These are phyloP conservation scores for Cladobotryum protrusum DNA, from an alignment of 2,329 filamentous ascomycete species.

Conservation along the genomic window DNA sequence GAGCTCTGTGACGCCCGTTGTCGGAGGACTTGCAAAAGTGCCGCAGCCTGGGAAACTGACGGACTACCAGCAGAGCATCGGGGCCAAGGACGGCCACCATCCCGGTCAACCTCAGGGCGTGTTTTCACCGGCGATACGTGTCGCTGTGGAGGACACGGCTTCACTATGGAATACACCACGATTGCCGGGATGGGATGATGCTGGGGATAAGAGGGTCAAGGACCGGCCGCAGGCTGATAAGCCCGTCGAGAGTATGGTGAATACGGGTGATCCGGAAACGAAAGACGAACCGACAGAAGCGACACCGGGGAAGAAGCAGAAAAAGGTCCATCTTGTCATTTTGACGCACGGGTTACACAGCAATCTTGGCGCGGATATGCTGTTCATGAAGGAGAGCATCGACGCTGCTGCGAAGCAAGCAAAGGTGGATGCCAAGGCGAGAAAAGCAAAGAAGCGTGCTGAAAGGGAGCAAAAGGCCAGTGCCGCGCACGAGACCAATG, in stretches of 20 bases:
- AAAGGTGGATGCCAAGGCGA: slow-evolving; percentile 58
- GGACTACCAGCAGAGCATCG: slow-evolving; percentile 64
- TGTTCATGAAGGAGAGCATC: slow-evolving; percentile 95
- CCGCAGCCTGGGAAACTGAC: slow-evolving; percentile 65
- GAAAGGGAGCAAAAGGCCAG: not conserved
- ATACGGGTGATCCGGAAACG: slow-evolving; percentile 27
- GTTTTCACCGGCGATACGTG: slow-evolving; percentile 71
- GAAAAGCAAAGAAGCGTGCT: slow-evolving; percentile 47
- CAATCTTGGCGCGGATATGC: slow-evolving; percentile 92
- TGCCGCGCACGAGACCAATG: slow-evolving; percentile 6
- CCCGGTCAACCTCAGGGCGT: slow-evolving; percentile 65
- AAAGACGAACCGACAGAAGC: slow-evolving; percentile 15
- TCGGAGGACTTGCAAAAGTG: slow-evolving; percentile 40
- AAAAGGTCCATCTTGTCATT: slow-evolving; percentile 84
- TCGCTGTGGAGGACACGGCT: slow-evolving; percentile 82
- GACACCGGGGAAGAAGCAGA: slow-evolving; percentile 46
- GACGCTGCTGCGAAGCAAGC: slow-evolving; percentile 74
- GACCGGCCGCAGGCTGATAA: slow-evolving; percentile 22
- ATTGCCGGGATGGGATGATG: slow-evolving; percentile 60
- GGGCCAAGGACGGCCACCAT: slow-evolving; percentile 52
- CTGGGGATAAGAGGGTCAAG: slow-evolving; percentile 25
- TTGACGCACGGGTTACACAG: slow-evolving; percentile 93
- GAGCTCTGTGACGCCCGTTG: slow-evolving; percentile 42
- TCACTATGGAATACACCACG: slow-evolving; percentile 89
- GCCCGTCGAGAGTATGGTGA: slow-evolving; percentile 27